Evolutionary conservation across 2,329 filamentous ascomycete genomes (phyloP).

Genomic region (Ilyonectria mors-panacis): DNA sequence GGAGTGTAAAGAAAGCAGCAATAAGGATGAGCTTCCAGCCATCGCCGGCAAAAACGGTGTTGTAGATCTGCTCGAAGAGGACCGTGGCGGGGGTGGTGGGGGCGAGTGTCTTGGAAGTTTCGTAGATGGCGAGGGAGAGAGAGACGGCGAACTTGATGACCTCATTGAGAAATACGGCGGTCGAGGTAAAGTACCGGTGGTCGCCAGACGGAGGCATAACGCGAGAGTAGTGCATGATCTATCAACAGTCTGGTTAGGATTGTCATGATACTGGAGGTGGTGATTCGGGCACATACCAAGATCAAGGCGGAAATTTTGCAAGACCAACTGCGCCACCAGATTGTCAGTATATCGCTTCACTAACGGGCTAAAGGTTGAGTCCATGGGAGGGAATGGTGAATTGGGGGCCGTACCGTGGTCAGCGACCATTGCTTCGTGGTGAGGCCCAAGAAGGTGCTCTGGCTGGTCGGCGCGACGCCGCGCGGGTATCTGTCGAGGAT

Average conservation of each 20-base stretch:
- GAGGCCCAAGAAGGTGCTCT: slow-evolving; percentile 42
- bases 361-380: background rate
- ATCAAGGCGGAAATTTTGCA: slow-evolving; percentile 84
- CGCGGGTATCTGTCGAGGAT: slow-evolving; percentile 38
- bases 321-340: slow-evolving; percentile 72
- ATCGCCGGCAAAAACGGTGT: slow-evolving; percentile 87
- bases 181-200: slow-evolving; percentile 93
- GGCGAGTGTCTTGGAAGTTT: slow-evolving; percentile 83
- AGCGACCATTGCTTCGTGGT: slow-evolving; percentile 48
- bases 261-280: slow-evolving; percentile 74
- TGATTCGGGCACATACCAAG: slow-evolving; percentile 64
- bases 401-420: slow-evolving; percentile 34
- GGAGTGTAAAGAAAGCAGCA: slow-evolving; percentile 88
- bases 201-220: slow-evolving; percentile 89
- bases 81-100: slow-evolving; percentile 85
- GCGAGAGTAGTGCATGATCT: slow-evolving; percentile 95
- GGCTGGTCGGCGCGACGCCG: slow-evolving; percentile 18
- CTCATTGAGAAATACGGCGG: slow-evolving; percentile 94
- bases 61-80: slow-evolving; percentile 84
- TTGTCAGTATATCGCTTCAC: slow-evolving; percentile 29
- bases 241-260: slow-evolving; percentile 54
- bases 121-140: slow-evolving; percentile 88
- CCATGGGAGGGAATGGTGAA: background rate
- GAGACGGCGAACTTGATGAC: slow-evolving; percentile 91
- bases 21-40: slow-evolving; percentile 96